Base-by-base conservation (phyloP, 805 yeast genomes). In the Priceomyces carsonii region DNA sequence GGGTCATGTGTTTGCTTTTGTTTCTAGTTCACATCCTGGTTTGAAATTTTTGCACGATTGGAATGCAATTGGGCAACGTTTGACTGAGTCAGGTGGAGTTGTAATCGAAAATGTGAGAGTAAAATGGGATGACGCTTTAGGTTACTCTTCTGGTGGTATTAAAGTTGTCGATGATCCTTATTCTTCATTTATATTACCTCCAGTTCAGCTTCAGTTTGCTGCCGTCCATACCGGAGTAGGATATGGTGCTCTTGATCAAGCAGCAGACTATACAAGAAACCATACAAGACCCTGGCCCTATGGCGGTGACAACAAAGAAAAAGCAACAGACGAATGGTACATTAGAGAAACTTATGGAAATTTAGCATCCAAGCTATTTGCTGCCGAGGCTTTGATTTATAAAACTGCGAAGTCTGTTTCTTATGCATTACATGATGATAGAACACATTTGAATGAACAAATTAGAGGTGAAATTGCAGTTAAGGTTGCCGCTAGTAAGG, bases 241-340 rank as follows among this genome's bases (percentile, higher is more conserved):
- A 21, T 9, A 9, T 21, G 24, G 24, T 9, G 24, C 24, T 21
- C 24, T 21, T n/a, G n/a, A n/a, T 21, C 8, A 8, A 21, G 24
- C 24, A 9, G 24, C 24, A 9, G 24, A n/a, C 8, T 21, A 21
- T n/a, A 21, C 24, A 9, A 8, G 24, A 9, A n/a, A 21, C n/a
- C 24, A 21, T 21, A 21, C 24, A 9, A 21, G 24, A 21, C 10
- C 24, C n/a, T 21, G 24, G 24, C 24, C 24, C 8, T 21, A 21
- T n/a, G 24, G 24, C n/a, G 24, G 24, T 9, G 24, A 21, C 24
- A 21, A 21, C 24, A 21, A 21, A n/a, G 24, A 21, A 21, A 21
- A n/a, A 21, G 24, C 10, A 9, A n/a, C n/a, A 8, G 24, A 21
- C n/a, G 24, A 21, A 21, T 21, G 24, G 24, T 21, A 21, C 24